Evolutionary conservation across 73 alveolate species (phyloP).

Genomic region (Strombidium stylifer): DNA sequence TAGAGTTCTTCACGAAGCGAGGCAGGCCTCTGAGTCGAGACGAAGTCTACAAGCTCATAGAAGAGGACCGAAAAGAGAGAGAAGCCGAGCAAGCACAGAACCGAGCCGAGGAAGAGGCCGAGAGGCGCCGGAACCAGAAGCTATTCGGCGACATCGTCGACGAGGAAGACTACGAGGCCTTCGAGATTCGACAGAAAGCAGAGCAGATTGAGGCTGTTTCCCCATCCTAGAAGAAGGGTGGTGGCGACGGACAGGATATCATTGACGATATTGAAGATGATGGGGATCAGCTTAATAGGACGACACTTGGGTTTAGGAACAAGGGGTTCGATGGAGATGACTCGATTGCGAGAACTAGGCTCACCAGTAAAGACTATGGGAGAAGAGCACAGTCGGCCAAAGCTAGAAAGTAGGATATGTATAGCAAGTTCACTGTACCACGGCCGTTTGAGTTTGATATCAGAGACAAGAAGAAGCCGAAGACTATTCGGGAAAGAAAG

Average conservation of each 20-base stretch:
- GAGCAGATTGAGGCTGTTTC: no score
- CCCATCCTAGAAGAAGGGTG: no score
- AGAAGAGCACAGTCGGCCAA: neutral
- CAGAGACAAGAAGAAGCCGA: slow-evolving; percentile 64
- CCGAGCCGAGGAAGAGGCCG: slow-evolving; percentile 13
- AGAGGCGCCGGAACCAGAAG: slow-evolving; percentile 15
- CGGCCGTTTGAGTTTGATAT: slow-evolving; percentile 75
- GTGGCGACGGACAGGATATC: neutral
- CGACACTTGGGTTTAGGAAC: slow-evolving; percentile 11
- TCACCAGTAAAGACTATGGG: slow-evolving; percentile 46
- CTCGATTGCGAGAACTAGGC: slow-evolving; percentile 14
- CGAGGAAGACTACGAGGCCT: slow-evolving; percentile 10
- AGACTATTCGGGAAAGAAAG: slow-evolving; percentile 63
- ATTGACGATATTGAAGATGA: neutral
- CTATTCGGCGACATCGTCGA: slow-evolving; percentile 23
- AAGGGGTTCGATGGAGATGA: no score
- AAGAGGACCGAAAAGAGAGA: slow-evolving; percentile 23
- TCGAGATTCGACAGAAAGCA: neutral
- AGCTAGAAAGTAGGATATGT: slow-evolving; percentile 46
- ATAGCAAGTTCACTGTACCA: slow-evolving; percentile 79
- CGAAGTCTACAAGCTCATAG: slow-evolving; percentile 33
- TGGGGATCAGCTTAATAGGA: slow-evolving; percentile 3
- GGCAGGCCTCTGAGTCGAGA: slow-evolving; percentile 72
- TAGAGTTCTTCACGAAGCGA: slow-evolving; percentile 74
- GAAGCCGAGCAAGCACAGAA: slow-evolving; percentile 30